Percentiles rank a stretch among this genome's conserved stretches.
Evolutionary conservation across 441 rosid genomes (phyloP).

Genomic region (Lepidium campestre): DNA sequence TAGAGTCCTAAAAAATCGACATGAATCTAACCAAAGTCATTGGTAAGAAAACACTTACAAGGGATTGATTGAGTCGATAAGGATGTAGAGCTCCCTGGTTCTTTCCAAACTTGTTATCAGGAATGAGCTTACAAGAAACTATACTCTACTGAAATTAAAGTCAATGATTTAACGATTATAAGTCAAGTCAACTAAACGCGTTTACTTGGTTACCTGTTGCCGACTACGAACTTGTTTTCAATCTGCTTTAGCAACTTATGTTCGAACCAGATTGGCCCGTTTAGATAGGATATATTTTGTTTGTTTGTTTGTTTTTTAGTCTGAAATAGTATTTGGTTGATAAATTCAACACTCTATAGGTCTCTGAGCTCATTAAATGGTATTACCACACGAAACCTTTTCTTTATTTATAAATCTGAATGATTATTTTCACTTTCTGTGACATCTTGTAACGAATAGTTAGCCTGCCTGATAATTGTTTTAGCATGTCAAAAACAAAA

Average conservation of each 20-base stretch:
- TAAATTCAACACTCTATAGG: neutral
- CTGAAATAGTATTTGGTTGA: neutral
- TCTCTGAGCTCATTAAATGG: neutral
- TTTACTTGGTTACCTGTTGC: slow-evolving; percentile 7
- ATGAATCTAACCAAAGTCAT: neutral
- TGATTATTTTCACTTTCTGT: neutral
- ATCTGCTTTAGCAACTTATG: neutral
- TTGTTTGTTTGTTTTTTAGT: neutral
- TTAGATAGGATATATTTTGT: neutral
- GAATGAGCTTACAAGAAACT: neutral
- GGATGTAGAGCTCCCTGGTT: slow-evolving; percentile 6
- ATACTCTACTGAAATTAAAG: neutral
- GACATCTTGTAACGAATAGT: neutral
- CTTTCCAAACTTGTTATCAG: neutral
- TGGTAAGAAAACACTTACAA: slow-evolving; percentile 17
- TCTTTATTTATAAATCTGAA: too few species aligned
- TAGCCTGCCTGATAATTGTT: too few species aligned
- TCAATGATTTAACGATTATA: neutral
- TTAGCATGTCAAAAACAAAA: neutral
- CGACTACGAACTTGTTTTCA: slow-evolving; percentile 4
- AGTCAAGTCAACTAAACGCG: slow-evolving; percentile 23
- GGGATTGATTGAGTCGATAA: neutral
- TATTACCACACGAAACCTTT: too few species aligned
- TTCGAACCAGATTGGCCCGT: neutral
- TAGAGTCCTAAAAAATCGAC: neutral